These are phyloP conservation scores for Fusarium abutilonis DNA, from an alignment of 2,329 filamentous ascomycete genomes.

Conservation along the genomic window DNA sequence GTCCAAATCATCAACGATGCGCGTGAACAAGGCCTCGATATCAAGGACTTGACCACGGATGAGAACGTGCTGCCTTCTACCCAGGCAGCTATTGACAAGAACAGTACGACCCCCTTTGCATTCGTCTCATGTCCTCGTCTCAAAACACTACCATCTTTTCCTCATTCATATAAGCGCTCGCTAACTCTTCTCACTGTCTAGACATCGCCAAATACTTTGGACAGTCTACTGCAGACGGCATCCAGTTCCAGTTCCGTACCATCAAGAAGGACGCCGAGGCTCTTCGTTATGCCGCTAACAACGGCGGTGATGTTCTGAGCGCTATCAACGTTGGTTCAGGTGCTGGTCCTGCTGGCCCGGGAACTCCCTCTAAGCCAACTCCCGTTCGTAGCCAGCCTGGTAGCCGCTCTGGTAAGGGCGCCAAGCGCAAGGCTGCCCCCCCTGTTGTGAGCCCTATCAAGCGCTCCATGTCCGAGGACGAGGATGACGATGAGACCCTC, in stretches of 20 bases:
- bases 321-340: slow-evolving; percentile 48
- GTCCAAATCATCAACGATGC: slow-evolving; percentile 52
- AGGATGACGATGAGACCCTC: slow-evolving; percentile 45
- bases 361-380: slow-evolving; percentile 47
- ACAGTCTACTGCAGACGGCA: slow-evolving; percentile 65
- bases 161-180: background rate
- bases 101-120: slow-evolving; percentile 50
- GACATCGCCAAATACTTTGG: slow-evolving; percentile 70
- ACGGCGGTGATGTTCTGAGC: slow-evolving; percentile 58
- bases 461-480: slow-evolving; percentile 42
- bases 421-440: slow-evolving; percentile 42
- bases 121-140: background rate
- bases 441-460: slow-evolving; percentile 40
- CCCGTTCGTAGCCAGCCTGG: slow-evolving; percentile 36
- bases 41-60: slow-evolving; percentile 54
- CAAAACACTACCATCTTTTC: background rate
- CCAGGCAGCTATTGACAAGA: slow-evolving; percentile 52
- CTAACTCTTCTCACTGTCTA: slow-evolving; percentile 44
- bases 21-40: slow-evolving; percentile 52
- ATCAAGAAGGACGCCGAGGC: slow-evolving; percentile 64
- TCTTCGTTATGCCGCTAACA: slow-evolving; percentile 57
- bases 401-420: slow-evolving; percentile 42
- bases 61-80: slow-evolving; percentile 51
- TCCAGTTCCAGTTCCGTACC: slow-evolving; percentile 68
- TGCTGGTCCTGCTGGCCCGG: slow-evolving; percentile 38